Conservation (phyloP, 169 alveolate species). For the Eimeria maxima region DNA sequence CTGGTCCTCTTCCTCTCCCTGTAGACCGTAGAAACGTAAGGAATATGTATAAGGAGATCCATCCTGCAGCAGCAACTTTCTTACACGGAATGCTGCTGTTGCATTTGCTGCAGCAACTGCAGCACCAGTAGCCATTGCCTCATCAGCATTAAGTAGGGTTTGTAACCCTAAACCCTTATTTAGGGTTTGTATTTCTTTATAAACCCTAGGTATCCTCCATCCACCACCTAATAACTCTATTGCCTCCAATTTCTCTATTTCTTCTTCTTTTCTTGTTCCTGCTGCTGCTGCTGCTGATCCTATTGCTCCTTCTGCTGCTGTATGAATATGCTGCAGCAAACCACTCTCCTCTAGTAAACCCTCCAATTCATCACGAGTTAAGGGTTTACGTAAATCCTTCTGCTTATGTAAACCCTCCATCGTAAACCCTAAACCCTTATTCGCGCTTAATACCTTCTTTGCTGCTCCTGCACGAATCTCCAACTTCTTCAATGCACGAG, state of each 20-base stretch:
- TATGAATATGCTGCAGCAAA: not conserved
- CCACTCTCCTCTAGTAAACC: not conserved
- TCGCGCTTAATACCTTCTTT: constrained; percentile 84
- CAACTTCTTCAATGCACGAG: constrained; percentile 82
- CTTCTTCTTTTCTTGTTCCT: not conserved
- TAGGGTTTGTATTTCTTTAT: not conserved
- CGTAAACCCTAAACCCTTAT: constrained; percentile 42
- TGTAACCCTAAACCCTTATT: too few species aligned
- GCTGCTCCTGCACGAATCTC: constrained; percentile 71
- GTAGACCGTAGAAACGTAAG: constrained; percentile 26
- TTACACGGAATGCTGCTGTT: constrained; percentile 78
- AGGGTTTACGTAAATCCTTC: constrained; percentile 24
- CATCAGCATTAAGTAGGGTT: constrained; percentile 84
- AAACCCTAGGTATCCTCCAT: constrained; percentile 65
- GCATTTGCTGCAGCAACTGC: constrained; percentile 82
- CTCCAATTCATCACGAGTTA: constrained; percentile 68
- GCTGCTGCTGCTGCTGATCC: constrained; percentile 34
- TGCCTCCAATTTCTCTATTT: constrained; percentile 33
- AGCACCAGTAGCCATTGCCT: constrained; percentile 85
- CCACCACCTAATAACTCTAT: constrained; percentile 85
- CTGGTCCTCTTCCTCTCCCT: constrained; percentile 28
- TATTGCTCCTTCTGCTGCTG: constrained; percentile 26
- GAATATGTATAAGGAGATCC: constrained; percentile 54
- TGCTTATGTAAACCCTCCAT: constrained; percentile 75
- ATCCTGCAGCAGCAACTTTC: constrained; percentile 61